phyloP scores from a whole-genome alignment of 257 asterid genomes.

The Striga asiatica region DNA sequence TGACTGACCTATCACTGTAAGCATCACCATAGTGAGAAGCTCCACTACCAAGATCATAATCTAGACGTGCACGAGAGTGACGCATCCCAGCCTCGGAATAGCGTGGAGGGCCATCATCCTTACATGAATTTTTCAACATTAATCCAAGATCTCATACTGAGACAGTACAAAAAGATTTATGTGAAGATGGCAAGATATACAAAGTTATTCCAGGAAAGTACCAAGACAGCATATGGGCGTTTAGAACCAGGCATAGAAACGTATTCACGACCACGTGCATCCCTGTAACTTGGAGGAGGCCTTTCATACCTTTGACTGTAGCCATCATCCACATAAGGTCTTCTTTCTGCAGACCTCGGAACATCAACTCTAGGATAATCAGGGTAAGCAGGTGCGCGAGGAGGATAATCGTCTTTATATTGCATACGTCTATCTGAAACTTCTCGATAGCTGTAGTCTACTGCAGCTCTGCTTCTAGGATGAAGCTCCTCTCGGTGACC shows the following conservation, averaged over 20 bases:
- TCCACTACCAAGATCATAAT: slow-evolving; percentile 63
- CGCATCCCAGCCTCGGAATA: slow-evolving; percentile 75
- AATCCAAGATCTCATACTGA: slow-evolving; percentile 10
- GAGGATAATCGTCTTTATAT: slow-evolving; percentile 67
- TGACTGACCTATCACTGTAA: slow-evolving; percentile 65
- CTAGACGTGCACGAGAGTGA: slow-evolving; percentile 82
- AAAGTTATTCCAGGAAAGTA: slow-evolving; percentile 17
- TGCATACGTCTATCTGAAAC: slow-evolving; percentile 60
- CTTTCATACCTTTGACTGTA: slow-evolving; percentile 77
- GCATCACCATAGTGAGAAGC: slow-evolving; percentile 76
- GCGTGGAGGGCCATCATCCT: slow-evolving; percentile 93
- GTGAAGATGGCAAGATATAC: neutral
- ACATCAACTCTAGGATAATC: slow-evolving; percentile 68
- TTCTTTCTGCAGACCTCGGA: slow-evolving; percentile 56
- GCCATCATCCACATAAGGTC: slow-evolving; percentile 74
- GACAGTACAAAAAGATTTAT: neutral
- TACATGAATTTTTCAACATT: slow-evolving; percentile 13
- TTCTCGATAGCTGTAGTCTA: slow-evolving; percentile 52
- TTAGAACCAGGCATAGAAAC: slow-evolving; percentile 77
- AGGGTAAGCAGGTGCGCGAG: slow-evolving; percentile 69
- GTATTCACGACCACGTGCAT: slow-evolving; percentile 64
- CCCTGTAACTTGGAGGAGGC: slow-evolving; percentile 72
- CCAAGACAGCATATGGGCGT: slow-evolving; percentile 77
- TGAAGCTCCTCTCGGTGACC: slow-evolving; percentile 60
- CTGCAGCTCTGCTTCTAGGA: slow-evolving; percentile 68